phyloP scores from a whole-genome alignment of 352 stramenopile genomes.

The Globisporangium spinosum region DNA sequence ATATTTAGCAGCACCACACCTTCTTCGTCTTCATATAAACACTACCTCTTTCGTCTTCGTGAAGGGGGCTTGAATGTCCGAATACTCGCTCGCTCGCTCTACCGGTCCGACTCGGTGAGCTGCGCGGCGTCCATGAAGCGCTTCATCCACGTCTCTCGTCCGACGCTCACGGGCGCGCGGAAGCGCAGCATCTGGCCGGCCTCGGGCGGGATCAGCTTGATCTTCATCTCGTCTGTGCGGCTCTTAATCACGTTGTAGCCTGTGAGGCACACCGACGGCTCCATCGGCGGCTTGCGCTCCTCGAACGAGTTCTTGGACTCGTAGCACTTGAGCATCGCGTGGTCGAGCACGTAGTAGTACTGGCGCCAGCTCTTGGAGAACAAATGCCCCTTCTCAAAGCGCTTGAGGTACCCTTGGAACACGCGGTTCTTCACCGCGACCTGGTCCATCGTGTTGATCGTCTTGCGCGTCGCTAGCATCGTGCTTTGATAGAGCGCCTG shows the following conservation, averaged over 20 bases:
- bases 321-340: conserved; percentile 63
- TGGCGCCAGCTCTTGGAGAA: conserved; percentile 77
- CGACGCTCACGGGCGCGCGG: conserved; percentile 64
- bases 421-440: conserved; percentile 61
- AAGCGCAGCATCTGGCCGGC: conserved; percentile 70
- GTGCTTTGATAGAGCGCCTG: conserved; percentile 70
- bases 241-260: conserved; percentile 69
- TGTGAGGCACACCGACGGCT: conserved; percentile 49
- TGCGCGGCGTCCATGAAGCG: conserved; percentile 68
- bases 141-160: conserved; percentile 75
- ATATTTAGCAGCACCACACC: background rate
- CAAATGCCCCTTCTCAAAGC: conserved; percentile 68
- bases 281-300: conserved; percentile 49
- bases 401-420: conserved; percentile 67
- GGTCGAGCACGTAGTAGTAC: conserved; percentile 74
- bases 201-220: conserved; percentile 70
- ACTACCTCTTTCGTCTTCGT: background rate
- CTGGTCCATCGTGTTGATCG: conserved; percentile 74
- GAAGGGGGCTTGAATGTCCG: background rate
- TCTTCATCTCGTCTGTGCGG: conserved; percentile 76
- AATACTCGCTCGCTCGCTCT: background rate
- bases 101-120: conserved; percentile 21
- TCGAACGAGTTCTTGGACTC: conserved; percentile 74
- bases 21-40: background rate
- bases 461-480: conserved; percentile 71